Conservation (phyloP, 2,329 filamentous ascomycete species). For the Hortaea sp. region DNA sequence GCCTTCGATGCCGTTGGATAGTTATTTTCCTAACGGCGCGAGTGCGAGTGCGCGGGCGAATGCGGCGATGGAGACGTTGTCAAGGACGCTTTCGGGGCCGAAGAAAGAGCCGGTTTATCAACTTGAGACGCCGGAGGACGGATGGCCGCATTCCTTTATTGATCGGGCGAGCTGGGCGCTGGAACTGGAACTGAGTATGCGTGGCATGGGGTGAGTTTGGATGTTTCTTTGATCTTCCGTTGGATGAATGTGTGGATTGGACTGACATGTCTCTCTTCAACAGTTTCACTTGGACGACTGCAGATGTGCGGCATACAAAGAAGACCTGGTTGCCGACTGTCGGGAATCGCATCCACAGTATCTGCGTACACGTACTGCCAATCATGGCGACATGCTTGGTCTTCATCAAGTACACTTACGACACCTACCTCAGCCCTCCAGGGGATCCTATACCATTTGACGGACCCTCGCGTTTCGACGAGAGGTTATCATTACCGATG, state of each 20-base stretch:
- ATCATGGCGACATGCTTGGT: slow-evolving; percentile 27
- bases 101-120: slow-evolving; percentile 21
- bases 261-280: background rate
- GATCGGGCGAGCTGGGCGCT: slow-evolving; percentile 36
- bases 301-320: slow-evolving; percentile 34
- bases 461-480: slow-evolving; percentile 9
- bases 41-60: slow-evolving; percentile 1
- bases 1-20: slow-evolving; percentile 5
- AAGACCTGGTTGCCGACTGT: slow-evolving; percentile 35
- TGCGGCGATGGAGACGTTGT: slow-evolving; percentile 5
- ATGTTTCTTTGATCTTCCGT: background rate
- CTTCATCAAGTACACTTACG: slow-evolving; percentile 26
- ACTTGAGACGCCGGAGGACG: slow-evolving; percentile 30
- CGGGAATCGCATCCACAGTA: slow-evolving; percentile 30
- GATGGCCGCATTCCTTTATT: slow-evolving; percentile 28
- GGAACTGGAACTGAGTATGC: slow-evolving; percentile 35
- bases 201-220: slow-evolving; percentile 26
- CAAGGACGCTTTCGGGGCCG: slow-evolving; percentile 14
- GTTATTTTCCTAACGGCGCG: slow-evolving; percentile 3
- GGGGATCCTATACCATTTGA: slow-evolving; percentile 23
- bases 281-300: slow-evolving; percentile 35
- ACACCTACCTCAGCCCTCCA: slow-evolving; percentile 16
- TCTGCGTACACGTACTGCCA: slow-evolving; percentile 29
- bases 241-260: background rate
- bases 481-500: slow-evolving; percentile 19